These are phyloP conservation scores for Syzygium aromaticum DNA, from an alignment of 345 rosid species.

Conservation along the genomic window DNA sequence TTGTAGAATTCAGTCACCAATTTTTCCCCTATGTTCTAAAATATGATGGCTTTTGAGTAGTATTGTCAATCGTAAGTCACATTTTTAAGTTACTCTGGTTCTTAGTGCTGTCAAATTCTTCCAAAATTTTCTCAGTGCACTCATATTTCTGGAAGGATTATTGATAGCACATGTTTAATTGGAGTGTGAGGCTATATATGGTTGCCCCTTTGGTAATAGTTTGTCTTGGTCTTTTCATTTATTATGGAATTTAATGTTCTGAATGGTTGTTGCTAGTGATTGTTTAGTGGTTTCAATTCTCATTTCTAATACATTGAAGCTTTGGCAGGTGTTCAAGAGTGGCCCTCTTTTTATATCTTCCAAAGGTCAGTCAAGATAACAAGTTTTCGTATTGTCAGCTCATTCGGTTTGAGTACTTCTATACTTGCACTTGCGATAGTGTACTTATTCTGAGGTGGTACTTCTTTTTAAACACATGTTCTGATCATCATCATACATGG, in stretches of 20 bases:
- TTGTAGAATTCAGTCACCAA: neutral
- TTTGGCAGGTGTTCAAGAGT: slow-evolving; percentile 84
- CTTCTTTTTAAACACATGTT: neutral
- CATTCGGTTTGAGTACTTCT: neutral
- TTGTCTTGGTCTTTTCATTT: neutral
- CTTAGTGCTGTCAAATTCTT: neutral
- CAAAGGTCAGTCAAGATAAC: slow-evolving; percentile 49
- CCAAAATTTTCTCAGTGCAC: neutral
- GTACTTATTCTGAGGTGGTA: neutral
- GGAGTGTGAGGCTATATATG: neutral
- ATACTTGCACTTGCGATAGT: neutral
- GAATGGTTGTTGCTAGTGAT: neutral
- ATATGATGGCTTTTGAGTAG: neutral
- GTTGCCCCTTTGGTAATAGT: neutral
- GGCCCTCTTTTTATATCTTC: slow-evolving; percentile 98
- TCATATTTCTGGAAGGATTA: neutral
- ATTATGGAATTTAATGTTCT: neutral
- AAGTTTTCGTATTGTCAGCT: neutral
- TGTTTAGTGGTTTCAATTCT: neutral
- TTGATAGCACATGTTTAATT: neutral
- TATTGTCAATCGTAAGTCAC: neutral
- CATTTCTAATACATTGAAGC: neutral
- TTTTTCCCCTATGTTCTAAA: neutral
- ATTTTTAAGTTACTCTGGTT: neutral
- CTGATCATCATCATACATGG: neutral